Conservation (phyloP, 192 early-diverging fungal species). For the Funneliformis mosseae region DNA sequence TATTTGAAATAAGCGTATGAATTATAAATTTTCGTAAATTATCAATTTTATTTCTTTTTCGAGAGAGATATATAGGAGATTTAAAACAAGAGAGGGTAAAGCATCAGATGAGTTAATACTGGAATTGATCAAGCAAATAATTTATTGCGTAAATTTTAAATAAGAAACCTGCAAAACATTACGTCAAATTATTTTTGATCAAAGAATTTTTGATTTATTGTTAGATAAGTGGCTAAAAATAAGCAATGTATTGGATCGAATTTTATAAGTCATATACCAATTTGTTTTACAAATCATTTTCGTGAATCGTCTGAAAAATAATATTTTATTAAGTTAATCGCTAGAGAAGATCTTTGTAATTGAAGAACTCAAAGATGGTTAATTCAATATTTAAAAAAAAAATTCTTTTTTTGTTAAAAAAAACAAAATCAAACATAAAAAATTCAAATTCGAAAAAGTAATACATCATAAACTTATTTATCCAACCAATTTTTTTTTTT, state of each 20-base stretch:
- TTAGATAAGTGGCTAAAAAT: constrained; percentile 6
- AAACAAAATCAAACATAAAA: too few relatives aligned
- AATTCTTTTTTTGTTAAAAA: too few relatives aligned
- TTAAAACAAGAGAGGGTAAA: not conserved
- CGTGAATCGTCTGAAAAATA: too few relatives aligned
- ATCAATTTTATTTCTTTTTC: not conserved
- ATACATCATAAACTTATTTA: too few relatives aligned
- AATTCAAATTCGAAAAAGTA: too few relatives aligned
- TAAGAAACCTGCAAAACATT: not conserved
- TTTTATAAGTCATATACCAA: constrained; percentile 14
- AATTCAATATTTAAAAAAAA: too few relatives aligned
- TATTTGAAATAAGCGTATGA: constrained; percentile 12
- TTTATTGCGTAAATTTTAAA: not conserved
- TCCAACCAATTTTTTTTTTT: too few relatives aligned
- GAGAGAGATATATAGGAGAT: constrained; percentile 22
- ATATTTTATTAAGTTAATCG: too few relatives aligned
- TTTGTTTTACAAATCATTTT: too few relatives aligned
- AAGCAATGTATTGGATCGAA: constrained; percentile 18
- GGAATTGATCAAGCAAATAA: not conserved
- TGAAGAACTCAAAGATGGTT: too few relatives aligned
- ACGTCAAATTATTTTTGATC: constrained; percentile 1
- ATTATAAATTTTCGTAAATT: not conserved
- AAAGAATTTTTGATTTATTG: constrained; percentile 3
- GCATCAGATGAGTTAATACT: constrained; percentile 30
- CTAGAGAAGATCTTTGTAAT: too few relatives aligned